These are phyloP conservation scores for Fraxinus pennsylvanica DNA, from an alignment of 257 asterid genomes.

Conservation along the genomic window DNA sequence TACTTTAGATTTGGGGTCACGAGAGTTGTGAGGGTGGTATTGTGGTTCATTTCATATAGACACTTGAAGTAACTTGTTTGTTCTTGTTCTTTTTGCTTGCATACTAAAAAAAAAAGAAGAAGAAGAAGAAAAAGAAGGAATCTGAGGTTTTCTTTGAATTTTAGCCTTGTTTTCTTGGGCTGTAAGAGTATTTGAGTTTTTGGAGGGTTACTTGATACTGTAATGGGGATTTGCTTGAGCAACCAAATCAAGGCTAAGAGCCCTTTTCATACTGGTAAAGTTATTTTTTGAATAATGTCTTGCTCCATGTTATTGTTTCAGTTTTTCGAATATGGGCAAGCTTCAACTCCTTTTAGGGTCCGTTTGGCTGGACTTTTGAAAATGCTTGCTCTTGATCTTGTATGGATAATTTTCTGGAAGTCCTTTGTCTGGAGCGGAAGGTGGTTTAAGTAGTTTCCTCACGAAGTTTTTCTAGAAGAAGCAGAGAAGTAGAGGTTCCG, in stretches of 20 bases:
- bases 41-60: too few species aligned
- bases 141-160: conserved; percentile 31
- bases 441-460: too few species aligned
- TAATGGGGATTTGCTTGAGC: conserved; percentile 88
- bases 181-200: conserved; percentile 17
- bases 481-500: too few species aligned
- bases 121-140: conserved; percentile 13
- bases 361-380: too few species aligned
- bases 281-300: conserved; percentile 23
- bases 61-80: conserved; percentile 1
- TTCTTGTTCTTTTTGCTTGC: conserved; percentile 17
- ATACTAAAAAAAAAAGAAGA: background rate
- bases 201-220: conserved; percentile 24
- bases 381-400: background rate
- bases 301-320: background rate
- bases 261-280: conserved; percentile 54
- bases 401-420: too few species aligned
- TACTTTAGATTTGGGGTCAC: conserved; percentile 51
- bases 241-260: conserved; percentile 80
- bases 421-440: too few species aligned
- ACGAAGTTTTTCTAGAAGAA: too few species aligned
- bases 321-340: conserved; percentile 5
- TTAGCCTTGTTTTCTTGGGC: conserved; percentile 20
- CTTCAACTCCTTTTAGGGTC: too few species aligned
- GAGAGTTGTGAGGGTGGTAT: conserved; percentile 17